phyloP scores from a whole-genome alignment of 1,284 basidiomycete genomes.

The Tausonia pullulans region DNA sequence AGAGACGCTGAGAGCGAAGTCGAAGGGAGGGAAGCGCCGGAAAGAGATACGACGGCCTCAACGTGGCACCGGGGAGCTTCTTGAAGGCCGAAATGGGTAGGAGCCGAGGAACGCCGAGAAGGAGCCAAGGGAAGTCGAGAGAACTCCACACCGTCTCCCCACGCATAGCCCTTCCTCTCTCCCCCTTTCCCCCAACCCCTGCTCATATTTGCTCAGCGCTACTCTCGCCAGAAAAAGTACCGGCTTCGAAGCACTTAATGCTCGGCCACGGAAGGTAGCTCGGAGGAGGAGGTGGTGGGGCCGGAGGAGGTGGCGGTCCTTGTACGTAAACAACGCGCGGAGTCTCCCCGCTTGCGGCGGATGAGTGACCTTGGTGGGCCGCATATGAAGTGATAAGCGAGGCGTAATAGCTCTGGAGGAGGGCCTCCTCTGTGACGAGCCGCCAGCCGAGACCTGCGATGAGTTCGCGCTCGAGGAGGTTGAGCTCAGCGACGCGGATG shows the following conservation, averaged over 20 bases:
- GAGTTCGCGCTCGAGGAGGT: conserved; percentile 84
- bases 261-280: conserved; percentile 3
- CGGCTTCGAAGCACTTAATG: neutral
- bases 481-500: conserved; percentile 76
- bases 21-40: no score
- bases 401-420: conserved; percentile 36
- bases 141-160: no score
- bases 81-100: no score
- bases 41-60: no score
- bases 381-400: conserved; percentile 29
- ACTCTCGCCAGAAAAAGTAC: no score
- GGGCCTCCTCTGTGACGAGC: conserved; percentile 53
- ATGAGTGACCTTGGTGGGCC: neutral
- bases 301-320: neutral
- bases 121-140: no score
- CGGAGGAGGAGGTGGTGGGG: neutral
- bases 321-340: neutral
- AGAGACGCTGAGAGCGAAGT: no score
- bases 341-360: neutral
- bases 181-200: no score
- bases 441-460: conserved; percentile 81
- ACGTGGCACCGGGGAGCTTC: no score
- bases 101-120: no score
- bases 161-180: no score
- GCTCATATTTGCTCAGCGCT: no score